phyloP scores from a whole-genome alignment of 2,329 filamentous ascomycete genomes.

The Periconia digitata region DNA sequence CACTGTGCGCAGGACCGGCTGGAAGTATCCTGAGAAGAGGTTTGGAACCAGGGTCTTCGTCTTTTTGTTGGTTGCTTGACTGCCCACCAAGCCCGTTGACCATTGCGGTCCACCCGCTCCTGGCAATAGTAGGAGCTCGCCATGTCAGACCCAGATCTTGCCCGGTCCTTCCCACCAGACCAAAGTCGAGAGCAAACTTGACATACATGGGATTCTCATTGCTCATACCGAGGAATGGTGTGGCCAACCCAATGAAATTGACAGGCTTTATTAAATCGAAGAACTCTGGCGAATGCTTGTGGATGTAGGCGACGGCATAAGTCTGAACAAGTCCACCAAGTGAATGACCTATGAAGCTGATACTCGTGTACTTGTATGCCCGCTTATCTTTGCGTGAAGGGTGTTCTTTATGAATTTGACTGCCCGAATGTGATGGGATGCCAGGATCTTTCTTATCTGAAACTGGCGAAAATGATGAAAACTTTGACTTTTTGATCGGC shows the following conservation, averaged over 20 bases:
- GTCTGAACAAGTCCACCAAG: slow-evolving; percentile 88
- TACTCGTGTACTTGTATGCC: slow-evolving; percentile 84
- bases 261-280: slow-evolving; percentile 83
- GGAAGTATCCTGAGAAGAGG: slow-evolving; percentile 86
- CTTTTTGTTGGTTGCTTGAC: slow-evolving; percentile 54
- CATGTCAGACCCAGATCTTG: slow-evolving; percentile 94
- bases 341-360: slow-evolving; percentile 92
- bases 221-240: slow-evolving; percentile 86
- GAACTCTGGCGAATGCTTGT: slow-evolving; percentile 91
- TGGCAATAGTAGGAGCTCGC: slow-evolving; percentile 82
- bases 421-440: slow-evolving; percentile 60
- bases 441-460: slow-evolving; percentile 48
- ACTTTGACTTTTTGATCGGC: slow-evolving; percentile 61
- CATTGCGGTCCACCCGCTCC: slow-evolving; percentile 85
- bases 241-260: slow-evolving; percentile 87
- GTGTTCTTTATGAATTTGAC: slow-evolving; percentile 57
- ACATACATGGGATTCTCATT: slow-evolving; percentile 98
- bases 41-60: slow-evolving; percentile 77
- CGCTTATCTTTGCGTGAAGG: slow-evolving; percentile 51
- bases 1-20: slow-evolving; percentile 85
- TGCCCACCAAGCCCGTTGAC: slow-evolving; percentile 77
- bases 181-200: slow-evolving; percentile 95
- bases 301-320: slow-evolving; percentile 93
- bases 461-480: slow-evolving; percentile 51
- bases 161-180: slow-evolving; percentile 91